Conservation (phyloP, 345 rosid species). For the Gynandropsis gynandra region DNA sequence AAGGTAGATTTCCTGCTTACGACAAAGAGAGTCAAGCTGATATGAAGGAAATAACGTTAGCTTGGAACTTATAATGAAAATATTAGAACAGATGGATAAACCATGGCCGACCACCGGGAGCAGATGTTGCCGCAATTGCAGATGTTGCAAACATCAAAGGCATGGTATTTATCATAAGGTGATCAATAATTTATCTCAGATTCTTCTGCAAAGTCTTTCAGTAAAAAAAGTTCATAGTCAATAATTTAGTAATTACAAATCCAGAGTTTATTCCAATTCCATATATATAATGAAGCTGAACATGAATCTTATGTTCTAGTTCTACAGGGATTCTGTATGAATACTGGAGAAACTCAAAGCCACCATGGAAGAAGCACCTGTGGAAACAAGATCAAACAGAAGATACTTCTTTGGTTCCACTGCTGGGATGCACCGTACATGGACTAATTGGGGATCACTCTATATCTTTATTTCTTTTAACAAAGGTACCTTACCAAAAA, state of each 20-base stretch:
- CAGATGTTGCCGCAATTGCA: conserved; percentile 53
- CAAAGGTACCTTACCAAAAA: no score
- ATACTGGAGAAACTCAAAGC: conserved; percentile 47
- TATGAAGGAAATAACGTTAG: conserved; percentile 25
- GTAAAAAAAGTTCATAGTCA: no score
- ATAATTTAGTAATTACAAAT: no score
- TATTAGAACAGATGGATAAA: conserved; percentile 49
- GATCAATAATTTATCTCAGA: conserved; percentile 13
- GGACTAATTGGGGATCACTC: conserved; percentile 44
- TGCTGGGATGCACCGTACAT: conserved; percentile 35
- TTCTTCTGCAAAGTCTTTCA: no score
- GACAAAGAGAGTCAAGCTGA: no score
- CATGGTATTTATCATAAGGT: conserved; percentile 55
- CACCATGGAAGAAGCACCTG: conserved; percentile 73
- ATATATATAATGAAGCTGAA: no score
- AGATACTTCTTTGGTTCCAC: conserved; percentile 34
- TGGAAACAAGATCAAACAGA: conserved; percentile 33
- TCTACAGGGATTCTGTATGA: conserved; percentile 62
- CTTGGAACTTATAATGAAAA: conserved; percentile 26
- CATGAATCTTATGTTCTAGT: conserved; percentile 23
- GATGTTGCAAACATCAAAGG: conserved; percentile 42
- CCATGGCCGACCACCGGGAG: conserved; percentile 61
- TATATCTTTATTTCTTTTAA: conserved; percentile 49
- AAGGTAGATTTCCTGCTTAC: conserved; percentile 32
- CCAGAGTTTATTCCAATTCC: no score